phyloP scores from a whole-genome alignment of 2,329 filamentous ascomycete species.

The Ascochyta lentis region DNA sequence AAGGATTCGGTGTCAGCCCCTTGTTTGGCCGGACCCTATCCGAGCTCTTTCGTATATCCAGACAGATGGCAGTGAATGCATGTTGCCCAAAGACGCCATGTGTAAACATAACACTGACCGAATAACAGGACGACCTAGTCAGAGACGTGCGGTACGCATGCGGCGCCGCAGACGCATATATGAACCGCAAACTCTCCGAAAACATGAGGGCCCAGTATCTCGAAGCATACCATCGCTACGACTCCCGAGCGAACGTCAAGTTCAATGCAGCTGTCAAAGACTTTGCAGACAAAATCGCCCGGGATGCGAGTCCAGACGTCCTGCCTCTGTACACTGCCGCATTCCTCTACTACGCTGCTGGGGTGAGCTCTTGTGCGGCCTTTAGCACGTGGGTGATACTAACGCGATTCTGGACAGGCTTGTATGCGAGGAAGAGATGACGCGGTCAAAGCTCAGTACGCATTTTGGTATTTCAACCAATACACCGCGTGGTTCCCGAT shows the following conservation, averaged over 20 bases:
- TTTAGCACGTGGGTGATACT: background rate
- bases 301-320: conserved; percentile 4
- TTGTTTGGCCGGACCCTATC: conserved; percentile 5
- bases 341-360: conserved; percentile 4
- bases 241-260: conserved; percentile 1
- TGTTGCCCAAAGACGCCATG: background rate
- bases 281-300: background rate
- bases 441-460: background rate
- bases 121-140: background rate
- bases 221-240: background rate
- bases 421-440: conserved; percentile 1
- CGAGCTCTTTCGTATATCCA: conserved; percentile 3
- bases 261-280: background rate
- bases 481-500: conserved; percentile 6
- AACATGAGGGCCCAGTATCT: background rate
- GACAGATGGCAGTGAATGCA: conserved; percentile 8
- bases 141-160: conserved; percentile 3
- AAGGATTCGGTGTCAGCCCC: background rate
- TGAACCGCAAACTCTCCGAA: background rate
- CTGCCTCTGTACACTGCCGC: conserved; percentile 1
- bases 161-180: conserved; percentile 4
- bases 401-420: background rate
- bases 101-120: background rate
- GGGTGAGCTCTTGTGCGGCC: background rate
- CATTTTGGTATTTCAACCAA: conserved; percentile 1